A percentile compares a stretch with the other conserved stretches of the same genome.
Conservation (phyloP, 1,284 basidiomycete genomes). For the Exobasidium rhododendri region DNA sequence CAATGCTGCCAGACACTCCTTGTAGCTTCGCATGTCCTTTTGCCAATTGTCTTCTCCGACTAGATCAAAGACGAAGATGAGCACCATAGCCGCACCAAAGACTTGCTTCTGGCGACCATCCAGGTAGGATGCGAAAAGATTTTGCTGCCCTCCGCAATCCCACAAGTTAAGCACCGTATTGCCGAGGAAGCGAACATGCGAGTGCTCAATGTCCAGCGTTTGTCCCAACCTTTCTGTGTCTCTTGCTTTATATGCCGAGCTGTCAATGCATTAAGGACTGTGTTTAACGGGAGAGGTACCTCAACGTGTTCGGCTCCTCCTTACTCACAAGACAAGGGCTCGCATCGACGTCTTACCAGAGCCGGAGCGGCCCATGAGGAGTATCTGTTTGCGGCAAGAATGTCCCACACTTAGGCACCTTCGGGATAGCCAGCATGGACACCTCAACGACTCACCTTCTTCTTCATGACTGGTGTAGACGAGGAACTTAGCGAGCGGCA, state of each 20-base stretch:
- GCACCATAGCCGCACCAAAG: slow-evolving; percentile 89
- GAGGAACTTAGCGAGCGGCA: no score
- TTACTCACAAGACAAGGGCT: slow-evolving; percentile 85
- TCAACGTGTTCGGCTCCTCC: slow-evolving; percentile 41
- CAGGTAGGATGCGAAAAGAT: slow-evolving; percentile 95
- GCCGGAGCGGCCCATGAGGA: slow-evolving; percentile 57
- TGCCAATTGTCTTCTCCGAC: slow-evolving; percentile 57
- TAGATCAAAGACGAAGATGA: slow-evolving; percentile 98
- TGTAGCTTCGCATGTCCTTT: slow-evolving; percentile 50
- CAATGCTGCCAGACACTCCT: slow-evolving; percentile 45
- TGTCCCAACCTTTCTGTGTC: slow-evolving; percentile 87
- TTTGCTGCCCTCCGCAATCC: slow-evolving; percentile 97
- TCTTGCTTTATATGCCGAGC: slow-evolving; percentile 84
- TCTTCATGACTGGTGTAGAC: no score
- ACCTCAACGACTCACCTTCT: no score
- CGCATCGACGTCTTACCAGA: slow-evolving; percentile 87
- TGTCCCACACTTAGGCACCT: no score
- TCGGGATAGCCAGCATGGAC: no score
- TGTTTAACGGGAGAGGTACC: slow-evolving; percentile 12
- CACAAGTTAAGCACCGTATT: slow-evolving; percentile 90
- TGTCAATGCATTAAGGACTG: slow-evolving; percentile 58
- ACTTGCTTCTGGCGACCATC: slow-evolving; percentile 83
- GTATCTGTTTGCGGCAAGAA: no score
- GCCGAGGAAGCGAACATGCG: slow-evolving; percentile 92
- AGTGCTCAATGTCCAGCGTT: slow-evolving; percentile 96